phyloP scores from a whole-genome alignment of 495 filamentous ascomycete genomes.

The Penicillium verhagenii region DNA sequence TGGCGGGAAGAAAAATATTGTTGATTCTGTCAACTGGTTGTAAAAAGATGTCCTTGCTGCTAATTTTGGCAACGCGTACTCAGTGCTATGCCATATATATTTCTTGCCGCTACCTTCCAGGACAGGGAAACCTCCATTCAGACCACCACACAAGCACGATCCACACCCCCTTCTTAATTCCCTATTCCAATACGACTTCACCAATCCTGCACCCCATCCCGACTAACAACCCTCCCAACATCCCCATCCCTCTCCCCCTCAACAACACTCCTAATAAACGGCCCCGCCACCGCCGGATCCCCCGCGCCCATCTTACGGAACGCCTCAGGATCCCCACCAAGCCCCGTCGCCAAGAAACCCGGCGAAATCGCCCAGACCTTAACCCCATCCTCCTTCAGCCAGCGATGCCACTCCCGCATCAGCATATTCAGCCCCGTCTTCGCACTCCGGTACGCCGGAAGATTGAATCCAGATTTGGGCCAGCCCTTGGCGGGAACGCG shows the following conservation, averaged over 20 bases:
- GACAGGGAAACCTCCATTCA: too few species aligned
- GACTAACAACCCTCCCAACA: background rate
- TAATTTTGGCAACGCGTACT: too few species aligned
- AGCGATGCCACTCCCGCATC: slow-evolving; percentile 56
- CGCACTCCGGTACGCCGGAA: slow-evolving; percentile 46
- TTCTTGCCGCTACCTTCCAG: too few species aligned
- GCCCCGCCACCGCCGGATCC: background rate
- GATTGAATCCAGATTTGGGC: slow-evolving; percentile 31
- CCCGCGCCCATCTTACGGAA: background rate
- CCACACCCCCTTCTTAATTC: too few species aligned
- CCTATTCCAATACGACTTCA: too few species aligned
- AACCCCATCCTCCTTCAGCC: slow-evolving; percentile 56
- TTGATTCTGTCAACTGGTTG: too few species aligned
- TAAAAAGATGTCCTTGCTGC: too few species aligned
- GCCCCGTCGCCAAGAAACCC: background rate
- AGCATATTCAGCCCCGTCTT: slow-evolving; percentile 68
- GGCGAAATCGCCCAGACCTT: slow-evolving; percentile 29
- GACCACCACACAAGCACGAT: too few species aligned
- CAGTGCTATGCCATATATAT: too few species aligned
- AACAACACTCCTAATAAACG: background rate
- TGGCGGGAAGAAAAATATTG: too few species aligned
- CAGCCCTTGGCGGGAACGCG: slow-evolving; percentile 42
- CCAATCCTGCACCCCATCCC: background rate
- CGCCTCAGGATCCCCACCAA: background rate
- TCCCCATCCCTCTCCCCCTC: background rate